Evolutionary conservation across 2,329 filamentous ascomycete genomes (phyloP), one percentile per base, ranked within the genome.

Genomic region (Aaosphaeria arxii): DNA sequence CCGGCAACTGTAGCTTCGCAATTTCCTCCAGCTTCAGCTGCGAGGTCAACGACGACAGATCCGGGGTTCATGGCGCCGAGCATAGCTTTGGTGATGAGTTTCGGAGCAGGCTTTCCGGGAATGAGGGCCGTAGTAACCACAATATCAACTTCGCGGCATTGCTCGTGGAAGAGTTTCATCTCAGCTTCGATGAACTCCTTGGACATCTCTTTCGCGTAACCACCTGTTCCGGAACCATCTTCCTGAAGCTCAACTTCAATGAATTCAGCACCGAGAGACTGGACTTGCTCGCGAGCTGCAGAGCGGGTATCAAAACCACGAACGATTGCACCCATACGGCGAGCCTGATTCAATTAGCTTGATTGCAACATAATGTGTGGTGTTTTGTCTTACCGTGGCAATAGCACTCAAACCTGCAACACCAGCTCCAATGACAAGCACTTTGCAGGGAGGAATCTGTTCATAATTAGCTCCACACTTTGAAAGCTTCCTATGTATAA

Each of bases 81-180:
- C 82, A 90, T 90, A 58, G 82, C 80, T 70, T 88, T 88, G 4
- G 87, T 91, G 60, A 96, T 91, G 30, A 96, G 77, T 61, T 87
- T 92, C 0, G 91, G 91, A 0, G 90, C 89, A 30, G 87, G 87
- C 57, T 81, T 87, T 48, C 90, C 91, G 0, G 91, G 91, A 51
- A 96, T 95, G 59, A 95, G 71, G n/a, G 91, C 91, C 1, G 91
- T 96, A 1, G 90, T 95, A 64, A 96, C 88, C 52, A 96, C 88
- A 54, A 96, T 95, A 69, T 96, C 90, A 44, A 95, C 89, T 36
- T 96, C 91, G 50, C 83, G 81, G 52, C 87, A 88, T 68, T 95
- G 91, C 57, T 94, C 87, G 66, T 88, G 84, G 72, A 96, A 96
- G 0, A 96, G 78, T 68, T 89, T 91, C 89, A 95, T 95, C 69